A percentile compares a stretch with the other conserved stretches of the same genome.
Evolutionary conservation across 768 basidiomycete species (phyloP).

Genomic region (Chiua virens): DNA sequence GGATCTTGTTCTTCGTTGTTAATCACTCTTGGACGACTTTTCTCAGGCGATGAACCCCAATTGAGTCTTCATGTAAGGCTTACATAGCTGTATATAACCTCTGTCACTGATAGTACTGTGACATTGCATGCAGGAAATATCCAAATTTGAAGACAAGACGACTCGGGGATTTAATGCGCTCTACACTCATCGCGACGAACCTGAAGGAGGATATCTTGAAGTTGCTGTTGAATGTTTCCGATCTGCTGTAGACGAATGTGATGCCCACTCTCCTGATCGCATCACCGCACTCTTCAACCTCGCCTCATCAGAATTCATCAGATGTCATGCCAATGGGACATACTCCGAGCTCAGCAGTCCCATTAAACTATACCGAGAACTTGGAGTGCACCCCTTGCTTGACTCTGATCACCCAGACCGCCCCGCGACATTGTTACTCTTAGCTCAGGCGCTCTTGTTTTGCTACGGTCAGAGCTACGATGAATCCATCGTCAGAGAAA

Average conservation of each 20-base stretch:
- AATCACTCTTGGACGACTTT: too few species aligned
- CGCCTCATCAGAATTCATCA: slow-evolving; percentile 1
- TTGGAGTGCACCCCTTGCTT: slow-evolving; percentile 13
- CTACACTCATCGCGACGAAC: neutral
- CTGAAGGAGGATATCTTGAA: neutral
- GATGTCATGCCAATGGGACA: neutral
- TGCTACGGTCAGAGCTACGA: neutral
- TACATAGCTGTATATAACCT: too few species aligned
- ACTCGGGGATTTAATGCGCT: slow-evolving; percentile 2
- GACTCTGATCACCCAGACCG: slow-evolving; percentile 5
- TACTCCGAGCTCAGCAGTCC: neutral
- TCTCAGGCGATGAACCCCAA: too few species aligned
- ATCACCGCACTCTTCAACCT: slow-evolving; percentile 12
- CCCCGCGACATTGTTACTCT: neutral
- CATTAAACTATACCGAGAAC: slow-evolving; percentile 2
- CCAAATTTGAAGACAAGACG: neutral
- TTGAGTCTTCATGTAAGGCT: too few species aligned
- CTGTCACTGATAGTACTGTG: too few species aligned
- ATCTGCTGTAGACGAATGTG: slow-evolving; percentile 3
- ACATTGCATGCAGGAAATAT: too few species aligned
- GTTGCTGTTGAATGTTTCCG: too few species aligned
- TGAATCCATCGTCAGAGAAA: too few species aligned
- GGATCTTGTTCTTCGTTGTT: too few species aligned
- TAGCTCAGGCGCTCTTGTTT: slow-evolving; percentile 1
- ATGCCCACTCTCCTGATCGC: neutral